These are phyloP conservation scores for Boletellus ananiceps DNA, from an alignment of 768 basidiomycete species.

Conservation along the genomic window DNA sequence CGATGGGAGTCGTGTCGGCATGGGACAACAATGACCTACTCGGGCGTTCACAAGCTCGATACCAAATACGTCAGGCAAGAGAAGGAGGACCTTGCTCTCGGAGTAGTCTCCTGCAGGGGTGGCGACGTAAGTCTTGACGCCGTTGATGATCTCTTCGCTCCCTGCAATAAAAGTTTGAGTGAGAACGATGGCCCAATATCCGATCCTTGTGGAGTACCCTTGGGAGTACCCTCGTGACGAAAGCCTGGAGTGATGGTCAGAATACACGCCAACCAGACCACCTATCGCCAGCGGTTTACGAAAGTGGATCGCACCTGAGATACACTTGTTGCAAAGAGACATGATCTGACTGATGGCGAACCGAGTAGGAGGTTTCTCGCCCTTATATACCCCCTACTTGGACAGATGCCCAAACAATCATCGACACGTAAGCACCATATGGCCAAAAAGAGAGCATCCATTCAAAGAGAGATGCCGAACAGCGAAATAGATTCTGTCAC, in stretches of 20 bases:
- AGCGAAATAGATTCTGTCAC: background rate
- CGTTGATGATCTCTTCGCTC: conserved; percentile 40
- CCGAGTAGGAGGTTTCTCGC: no score
- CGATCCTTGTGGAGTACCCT: background rate
- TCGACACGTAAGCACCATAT: no score
- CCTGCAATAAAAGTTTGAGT: conserved; percentile 30
- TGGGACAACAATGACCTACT: conserved; percentile 26
- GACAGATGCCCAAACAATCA: no score
- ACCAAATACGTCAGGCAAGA: conserved; percentile 52
- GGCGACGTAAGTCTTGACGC: conserved; percentile 49
- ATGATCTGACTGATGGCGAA: conserved; percentile 23
- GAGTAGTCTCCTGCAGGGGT: conserved; percentile 48
- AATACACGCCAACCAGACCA: background rate
- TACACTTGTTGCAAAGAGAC: conserved; percentile 54
- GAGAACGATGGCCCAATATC: background rate
- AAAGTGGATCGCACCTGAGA: conserved; percentile 40
- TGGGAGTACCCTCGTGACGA: conserved; percentile 42
- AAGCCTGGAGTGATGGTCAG: conserved; percentile 33
- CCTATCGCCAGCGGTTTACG: background rate
- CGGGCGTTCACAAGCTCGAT: conserved; percentile 41
- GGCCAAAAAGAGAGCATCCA: no score
- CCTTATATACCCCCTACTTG: no score
- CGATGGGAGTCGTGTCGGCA: no score
- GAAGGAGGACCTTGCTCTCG: conserved; percentile 54
- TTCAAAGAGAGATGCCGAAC: conserved; percentile 28